Evolutionary conservation across 2,329 filamentous ascomycete species (phyloP).

Genomic region (Ilyonectria sp.): DNA sequence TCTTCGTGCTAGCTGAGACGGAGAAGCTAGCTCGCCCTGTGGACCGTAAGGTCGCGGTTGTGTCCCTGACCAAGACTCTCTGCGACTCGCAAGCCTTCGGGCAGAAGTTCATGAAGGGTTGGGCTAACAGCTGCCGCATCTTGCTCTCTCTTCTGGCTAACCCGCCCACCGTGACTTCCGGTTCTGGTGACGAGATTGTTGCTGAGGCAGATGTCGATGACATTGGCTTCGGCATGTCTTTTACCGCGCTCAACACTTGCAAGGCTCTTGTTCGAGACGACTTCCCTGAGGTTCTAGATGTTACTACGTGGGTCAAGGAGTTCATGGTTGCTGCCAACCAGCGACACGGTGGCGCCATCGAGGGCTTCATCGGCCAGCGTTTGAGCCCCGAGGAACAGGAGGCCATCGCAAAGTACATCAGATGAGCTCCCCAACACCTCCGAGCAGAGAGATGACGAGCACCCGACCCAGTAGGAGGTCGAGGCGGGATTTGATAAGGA

Average conservation of each 20-base stretch:
- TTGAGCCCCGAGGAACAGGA: conserved; percentile 74
- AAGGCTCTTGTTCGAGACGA: conserved; percentile 82
- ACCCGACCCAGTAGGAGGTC: background rate
- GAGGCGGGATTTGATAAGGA: conserved; percentile 33
- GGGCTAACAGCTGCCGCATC: conserved; percentile 91
- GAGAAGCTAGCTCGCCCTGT: conserved; percentile 89
- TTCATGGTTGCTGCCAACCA: conserved; percentile 85
- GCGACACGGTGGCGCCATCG: conserved; percentile 79
- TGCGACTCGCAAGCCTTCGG: conserved; percentile 90
- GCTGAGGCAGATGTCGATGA: conserved; percentile 95
- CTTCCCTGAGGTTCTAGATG: conserved; percentile 87
- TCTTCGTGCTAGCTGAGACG: conserved; percentile 89
- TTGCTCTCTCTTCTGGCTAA: conserved; percentile 91
- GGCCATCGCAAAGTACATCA: conserved; percentile 67
- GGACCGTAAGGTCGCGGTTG: conserved; percentile 93
- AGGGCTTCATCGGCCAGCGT: conserved; percentile 79
- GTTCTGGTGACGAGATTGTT: conserved; percentile 81
- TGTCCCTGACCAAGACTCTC: conserved; percentile 93
- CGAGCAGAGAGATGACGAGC: background rate
- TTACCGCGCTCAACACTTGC: conserved; percentile 94
- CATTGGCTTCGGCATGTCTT: conserved; percentile 93
- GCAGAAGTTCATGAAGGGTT: conserved; percentile 87
- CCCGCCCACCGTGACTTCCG: conserved; percentile 78
- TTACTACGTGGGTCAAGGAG: conserved; percentile 86
- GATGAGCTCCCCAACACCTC: conserved; percentile 44